Evolutionary conservation across 2,329 filamentous ascomycete genomes (phyloP), one percentile per base, ranked within the genome.

Genomic region (Stylonectria norvegica): DNA sequence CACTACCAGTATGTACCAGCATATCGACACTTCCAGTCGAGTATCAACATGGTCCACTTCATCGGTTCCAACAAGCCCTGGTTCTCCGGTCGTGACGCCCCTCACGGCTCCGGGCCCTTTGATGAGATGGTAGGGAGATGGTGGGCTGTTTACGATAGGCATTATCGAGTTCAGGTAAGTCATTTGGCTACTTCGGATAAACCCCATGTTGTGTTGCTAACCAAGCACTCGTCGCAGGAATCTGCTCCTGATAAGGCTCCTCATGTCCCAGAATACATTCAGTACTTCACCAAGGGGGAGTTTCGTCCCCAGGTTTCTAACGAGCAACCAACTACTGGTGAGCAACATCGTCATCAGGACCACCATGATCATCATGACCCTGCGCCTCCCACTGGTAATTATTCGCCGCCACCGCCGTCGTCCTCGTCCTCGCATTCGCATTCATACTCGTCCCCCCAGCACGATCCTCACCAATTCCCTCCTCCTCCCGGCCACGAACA

Each of bases 1-100:
- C 89, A 95, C 63, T 98, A 98, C 69, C 93, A 98, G 68, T 98
- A 97, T 67, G 76, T 96, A 40, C 93, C 93, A 10, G 93, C 93
- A 37, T 98, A 95, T 67, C 81, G 83, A 50, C 89, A 97, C 71
- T 95, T 94, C 64, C 87, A 94, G 66, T 86, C 85, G 34, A 86
- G 81, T 54, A 95, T 98, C 57, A 90, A 78, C 60, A 78, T 94
- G 71, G 84, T 95, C 18, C 93, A 98, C 68, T 98, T 96, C 65
- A 97, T 98, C 57, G 93, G 93, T 29, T 68, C 82, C 43, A 77
- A 87, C 40, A 98, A 98, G 69, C 93, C 93, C 0, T 98, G 93
- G 93, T 76, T 76, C 16, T 68, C 79, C 44, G 82, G 81, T 25
- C 75, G 83, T 51, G 60, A 75, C 34, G 68, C 72, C 7, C 68